Percentiles rank a stretch among this genome's conserved stretches.
phyloP scores from a whole-genome alignment of 2,329 filamentous ascomycete genomes.

The Clarireedia sp. region DNA sequence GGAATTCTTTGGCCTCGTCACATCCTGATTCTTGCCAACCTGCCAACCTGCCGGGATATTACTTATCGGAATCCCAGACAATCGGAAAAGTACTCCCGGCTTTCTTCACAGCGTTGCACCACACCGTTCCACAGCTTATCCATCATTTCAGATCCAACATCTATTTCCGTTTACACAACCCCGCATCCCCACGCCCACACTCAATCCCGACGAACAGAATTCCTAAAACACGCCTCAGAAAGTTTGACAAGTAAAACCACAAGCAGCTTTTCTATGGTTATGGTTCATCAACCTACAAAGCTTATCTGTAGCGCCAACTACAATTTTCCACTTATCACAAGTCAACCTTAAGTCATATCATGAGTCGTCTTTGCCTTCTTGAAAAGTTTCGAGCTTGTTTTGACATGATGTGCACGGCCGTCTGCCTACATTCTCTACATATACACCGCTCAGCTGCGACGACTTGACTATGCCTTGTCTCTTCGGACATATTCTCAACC shows the following conservation, averaged over 20 bases:
- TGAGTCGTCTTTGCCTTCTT: neutral
- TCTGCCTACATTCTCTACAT: neutral
- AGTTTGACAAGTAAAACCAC: neutral
- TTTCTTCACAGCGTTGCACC: no score
- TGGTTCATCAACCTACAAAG: neutral
- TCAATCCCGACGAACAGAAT: no score
- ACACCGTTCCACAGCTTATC: no score
- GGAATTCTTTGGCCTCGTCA: no score
- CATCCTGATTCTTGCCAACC: no score
- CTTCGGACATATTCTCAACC: neutral
- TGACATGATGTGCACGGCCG: neutral
- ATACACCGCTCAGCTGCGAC: neutral
- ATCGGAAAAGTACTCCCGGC: no score
- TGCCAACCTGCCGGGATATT: no score
- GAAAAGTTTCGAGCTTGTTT: constrained; percentile 1
- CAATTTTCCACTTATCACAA: neutral
- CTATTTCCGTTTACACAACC: no score
- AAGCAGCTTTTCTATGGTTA: neutral
- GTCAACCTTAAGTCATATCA: neutral
- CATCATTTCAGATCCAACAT: no score
- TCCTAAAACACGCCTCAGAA: no score
- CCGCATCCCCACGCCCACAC: no score
- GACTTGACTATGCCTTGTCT: neutral
- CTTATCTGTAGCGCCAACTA: constrained; percentile 6
- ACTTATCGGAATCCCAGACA: no score